Conservation (phyloP, 2,329 filamentous ascomycete genomes). For the Cordyceps cicadae region DNA sequence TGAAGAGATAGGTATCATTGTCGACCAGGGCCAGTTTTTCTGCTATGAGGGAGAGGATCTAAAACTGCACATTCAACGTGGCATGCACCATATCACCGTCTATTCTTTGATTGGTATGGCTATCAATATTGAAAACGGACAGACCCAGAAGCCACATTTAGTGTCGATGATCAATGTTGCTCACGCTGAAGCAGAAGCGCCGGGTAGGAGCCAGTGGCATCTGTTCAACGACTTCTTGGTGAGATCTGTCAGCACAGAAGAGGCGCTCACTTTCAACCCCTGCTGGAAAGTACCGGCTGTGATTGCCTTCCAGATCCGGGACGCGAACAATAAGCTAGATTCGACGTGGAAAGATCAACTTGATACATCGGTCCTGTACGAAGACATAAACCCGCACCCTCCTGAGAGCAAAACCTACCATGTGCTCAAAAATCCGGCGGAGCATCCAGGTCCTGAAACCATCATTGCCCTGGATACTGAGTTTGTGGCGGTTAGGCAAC, state of each 20-base stretch:
- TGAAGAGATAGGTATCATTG: slow-evolving; percentile 85
- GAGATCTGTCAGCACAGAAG: slow-evolving; percentile 65
- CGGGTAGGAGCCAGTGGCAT: slow-evolving; percentile 72
- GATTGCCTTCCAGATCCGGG: slow-evolving; percentile 75
- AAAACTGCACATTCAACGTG: slow-evolving; percentile 67
- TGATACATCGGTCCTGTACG: slow-evolving; percentile 77
- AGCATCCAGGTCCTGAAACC: slow-evolving; percentile 61
- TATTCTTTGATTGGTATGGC: slow-evolving; percentile 90
- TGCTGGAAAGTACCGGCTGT: slow-evolving; percentile 91
- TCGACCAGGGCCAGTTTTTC: slow-evolving; percentile 85
- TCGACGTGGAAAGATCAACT: slow-evolving; percentile 77
- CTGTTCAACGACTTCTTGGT: slow-evolving; percentile 97
- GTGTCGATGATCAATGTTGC: slow-evolving; percentile 82
- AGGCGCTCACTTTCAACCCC: slow-evolving; percentile 82
- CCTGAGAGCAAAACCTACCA: slow-evolving; percentile 46
- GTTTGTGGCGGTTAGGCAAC: slow-evolving; percentile 86
- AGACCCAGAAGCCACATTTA: slow-evolving; percentile 80
- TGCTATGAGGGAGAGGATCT: slow-evolving; percentile 92
- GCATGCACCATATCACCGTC: slow-evolving; percentile 71
- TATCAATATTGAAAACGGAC: slow-evolving; percentile 77
- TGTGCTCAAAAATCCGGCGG: slow-evolving; percentile 46
- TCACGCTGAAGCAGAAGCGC: slow-evolving; percentile 52
- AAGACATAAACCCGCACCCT: slow-evolving; percentile 46
- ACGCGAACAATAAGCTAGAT: slow-evolving; percentile 73
- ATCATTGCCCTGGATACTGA: slow-evolving; percentile 91